Percentiles rank a stretch among this genome's conserved stretches.
Evolutionary conservation across 139 green algal genomes (phyloP).

Genomic region (Tetratostichococcus sp.): DNA sequence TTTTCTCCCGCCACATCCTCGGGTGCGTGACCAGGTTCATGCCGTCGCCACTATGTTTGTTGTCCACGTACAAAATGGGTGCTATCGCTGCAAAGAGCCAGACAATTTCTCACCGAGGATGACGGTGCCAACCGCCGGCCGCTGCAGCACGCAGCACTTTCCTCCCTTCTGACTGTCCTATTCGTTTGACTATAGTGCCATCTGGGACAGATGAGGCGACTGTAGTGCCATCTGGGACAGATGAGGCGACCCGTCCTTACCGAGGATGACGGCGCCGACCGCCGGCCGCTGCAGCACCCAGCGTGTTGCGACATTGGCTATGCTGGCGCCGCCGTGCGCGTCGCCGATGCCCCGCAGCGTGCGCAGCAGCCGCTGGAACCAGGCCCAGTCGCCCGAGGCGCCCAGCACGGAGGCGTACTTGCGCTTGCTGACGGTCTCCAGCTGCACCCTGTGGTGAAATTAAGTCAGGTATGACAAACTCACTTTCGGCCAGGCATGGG

Average conservation of each 20-base stretch:
- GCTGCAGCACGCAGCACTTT: slow-evolving; percentile 71
- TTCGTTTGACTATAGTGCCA: too few relatives aligned
- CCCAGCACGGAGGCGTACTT: slow-evolving; percentile 77
- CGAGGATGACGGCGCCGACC: slow-evolving; percentile 23
- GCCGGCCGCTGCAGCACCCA: slow-evolving; percentile 73
- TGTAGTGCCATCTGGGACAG: too few relatives aligned
- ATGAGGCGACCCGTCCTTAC: neutral
- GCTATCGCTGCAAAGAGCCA: neutral
- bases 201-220: too few relatives aligned
- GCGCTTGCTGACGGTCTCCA: slow-evolving; percentile 51
- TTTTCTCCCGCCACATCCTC: too few relatives aligned
- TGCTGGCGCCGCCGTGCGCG: slow-evolving; percentile 50
- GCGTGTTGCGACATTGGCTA: slow-evolving; percentile 69
- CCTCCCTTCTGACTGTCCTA: too few relatives aligned
- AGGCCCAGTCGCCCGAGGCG: slow-evolving; percentile 67
- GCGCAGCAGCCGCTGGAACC: slow-evolving; percentile 47
- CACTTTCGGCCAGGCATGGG: too few relatives aligned
- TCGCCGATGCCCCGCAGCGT: slow-evolving; percentile 31
- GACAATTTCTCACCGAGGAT: neutral
- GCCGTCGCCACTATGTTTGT: too few relatives aligned
- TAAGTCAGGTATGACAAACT: neutral
- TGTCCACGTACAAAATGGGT: neutral
- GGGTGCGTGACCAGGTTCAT: too few relatives aligned
- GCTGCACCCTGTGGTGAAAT: slow-evolving; percentile 24
- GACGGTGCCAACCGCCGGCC: slow-evolving; percentile 32